Evolutionary conservation across 2,329 filamentous ascomycete species (phyloP).

Genomic region (Neoascochyta sp.): DNA sequence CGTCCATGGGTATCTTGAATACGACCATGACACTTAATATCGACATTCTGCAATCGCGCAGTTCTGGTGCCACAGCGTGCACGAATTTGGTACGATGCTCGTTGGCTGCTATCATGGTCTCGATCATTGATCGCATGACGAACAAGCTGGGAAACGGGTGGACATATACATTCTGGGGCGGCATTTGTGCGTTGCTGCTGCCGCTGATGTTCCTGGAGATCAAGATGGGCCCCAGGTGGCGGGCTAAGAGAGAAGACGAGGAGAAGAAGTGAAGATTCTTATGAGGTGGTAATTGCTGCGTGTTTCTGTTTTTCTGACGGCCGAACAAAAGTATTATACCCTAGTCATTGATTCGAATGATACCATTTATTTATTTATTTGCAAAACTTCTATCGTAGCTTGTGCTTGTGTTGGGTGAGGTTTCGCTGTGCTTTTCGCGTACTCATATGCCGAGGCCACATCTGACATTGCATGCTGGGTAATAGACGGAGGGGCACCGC

Average conservation of each 20-base stretch:
- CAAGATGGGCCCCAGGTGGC: conserved; percentile 22
- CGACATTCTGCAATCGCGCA: conserved; percentile 25
- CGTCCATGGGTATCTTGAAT: conserved; percentile 26
- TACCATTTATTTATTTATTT: no score
- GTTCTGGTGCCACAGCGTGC: conserved; percentile 25
- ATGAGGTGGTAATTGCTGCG: neutral
- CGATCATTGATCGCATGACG: conserved; percentile 25
- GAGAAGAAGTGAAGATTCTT: conserved; percentile 9
- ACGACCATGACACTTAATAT: conserved; percentile 31
- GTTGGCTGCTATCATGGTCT: conserved; percentile 21
- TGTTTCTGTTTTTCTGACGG: conserved; percentile 1
- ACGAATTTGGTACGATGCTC: conserved; percentile 27
- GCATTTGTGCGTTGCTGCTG: conserved; percentile 18
- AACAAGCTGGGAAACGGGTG: conserved; percentile 19
- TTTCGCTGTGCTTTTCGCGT: no score
- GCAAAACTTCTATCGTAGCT: no score
- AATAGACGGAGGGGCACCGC: no score
- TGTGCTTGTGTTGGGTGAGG: no score
- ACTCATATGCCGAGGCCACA: no score
- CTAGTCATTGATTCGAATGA: conserved; percentile 1
- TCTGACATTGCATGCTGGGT: no score
- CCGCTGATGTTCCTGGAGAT: conserved; percentile 30
- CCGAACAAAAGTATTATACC: conserved; percentile 7
- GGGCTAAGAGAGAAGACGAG: conserved; percentile 14
- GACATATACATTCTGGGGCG: conserved; percentile 28